Percentiles rank a stretch among this genome's conserved stretches.
These are phyloP conservation scores for Trichomonas tenax DNA, from an alignment of 208 protist species.

Conservation along the genomic window DNA sequence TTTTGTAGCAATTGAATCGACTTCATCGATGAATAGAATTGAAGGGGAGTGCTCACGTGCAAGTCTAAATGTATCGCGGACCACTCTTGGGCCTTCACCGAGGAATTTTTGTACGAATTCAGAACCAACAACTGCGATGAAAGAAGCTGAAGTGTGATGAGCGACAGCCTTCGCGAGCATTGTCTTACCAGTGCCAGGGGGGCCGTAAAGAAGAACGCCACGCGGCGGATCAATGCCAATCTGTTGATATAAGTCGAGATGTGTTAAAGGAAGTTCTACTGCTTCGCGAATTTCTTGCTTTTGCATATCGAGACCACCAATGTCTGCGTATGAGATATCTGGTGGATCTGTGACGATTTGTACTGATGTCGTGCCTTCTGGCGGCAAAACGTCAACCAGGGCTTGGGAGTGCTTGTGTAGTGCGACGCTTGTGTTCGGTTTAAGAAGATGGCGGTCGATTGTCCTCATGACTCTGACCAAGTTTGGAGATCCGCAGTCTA, in stretches of 20 bases:
- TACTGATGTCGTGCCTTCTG: constrained; percentile 72
- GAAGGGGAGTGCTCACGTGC: constrained; percentile 90
- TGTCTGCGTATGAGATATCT: constrained; percentile 71
- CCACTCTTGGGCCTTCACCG: constrained; percentile 97
- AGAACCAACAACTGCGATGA: constrained; percentile 84
- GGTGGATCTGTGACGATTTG: constrained; percentile 61
- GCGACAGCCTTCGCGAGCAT: constrained; percentile 72
- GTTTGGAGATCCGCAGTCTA: constrained; percentile 78
- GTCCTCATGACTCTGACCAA: constrained; percentile 75
- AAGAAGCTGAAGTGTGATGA: constrained; percentile 84
- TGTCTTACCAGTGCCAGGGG: constrained; percentile 66
- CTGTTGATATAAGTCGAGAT: constrained; percentile 92
- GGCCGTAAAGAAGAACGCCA: constrained; percentile 78
- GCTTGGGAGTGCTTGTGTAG: constrained; percentile 91
- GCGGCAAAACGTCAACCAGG: constrained; percentile 87
- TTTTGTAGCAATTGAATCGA: constrained; percentile 98
- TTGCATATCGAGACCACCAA: constrained; percentile 96
- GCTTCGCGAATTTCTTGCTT: constrained; percentile 99
- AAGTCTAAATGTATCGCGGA: constrained; percentile 89
- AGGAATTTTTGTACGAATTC: constrained; percentile 99
- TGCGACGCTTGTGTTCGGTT: constrained; percentile 93
- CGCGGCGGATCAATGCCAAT: constrained; percentile 94
- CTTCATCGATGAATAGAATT: constrained; percentile 99
- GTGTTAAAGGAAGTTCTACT: constrained; percentile 96
- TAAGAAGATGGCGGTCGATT: constrained; percentile 68